Evolutionary conservation across 1,284 basidiomycete genomes (phyloP), one percentile per base, ranked within the genome.

Genomic region (Ganoderma leucocontextum): DNA sequence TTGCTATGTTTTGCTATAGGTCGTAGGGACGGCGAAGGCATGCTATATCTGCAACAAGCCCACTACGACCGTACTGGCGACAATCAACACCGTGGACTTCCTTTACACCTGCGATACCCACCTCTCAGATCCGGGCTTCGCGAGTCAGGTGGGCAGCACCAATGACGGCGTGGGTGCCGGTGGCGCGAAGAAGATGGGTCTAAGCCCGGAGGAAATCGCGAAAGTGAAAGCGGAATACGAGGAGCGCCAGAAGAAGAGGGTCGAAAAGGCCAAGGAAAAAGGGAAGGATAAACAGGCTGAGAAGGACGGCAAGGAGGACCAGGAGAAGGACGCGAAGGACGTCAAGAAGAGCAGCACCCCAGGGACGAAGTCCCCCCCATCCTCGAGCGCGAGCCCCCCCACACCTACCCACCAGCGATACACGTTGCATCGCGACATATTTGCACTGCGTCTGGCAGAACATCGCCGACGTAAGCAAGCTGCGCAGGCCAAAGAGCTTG

Each of bases 191-290:
- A 87, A 86, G 75, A 76, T 80, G 52, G 81, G 80, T 3, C 73
- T 88, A 66, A 87, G 84, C 69, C 80, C 87, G 19, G 91, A 92
- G 72, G 93, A 93, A 76, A 90, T 95, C 62, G 87, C 86, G 15
- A 90, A 84, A 76, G 85, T 92, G 70, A 93, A 92, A 78, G 86
- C 85, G 73, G 92, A 95, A 77, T 95, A 90, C 89, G 92, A 94
- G 78, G 89, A 90, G 69, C 87, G 86, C 75, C 91, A 85, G 76
- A 78, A 77, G 68, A 76, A 74, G 75, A 88, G 83, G 74, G 82
- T 82, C 76, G 90, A 90, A 76, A 82, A 82, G 58, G 85, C 86
- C 69, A 86, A 86, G 74, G 83, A 82, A 66, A 84, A 86, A 74
- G 83, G 82, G 62, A 82, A 84, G 63, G 81, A 82, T 63, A 80